Evolutionary conservation across 2,329 filamentous ascomycete species (phyloP), one percentile per base, ranked within the genome.

Genomic region (Fusarium paranaense): DNA sequence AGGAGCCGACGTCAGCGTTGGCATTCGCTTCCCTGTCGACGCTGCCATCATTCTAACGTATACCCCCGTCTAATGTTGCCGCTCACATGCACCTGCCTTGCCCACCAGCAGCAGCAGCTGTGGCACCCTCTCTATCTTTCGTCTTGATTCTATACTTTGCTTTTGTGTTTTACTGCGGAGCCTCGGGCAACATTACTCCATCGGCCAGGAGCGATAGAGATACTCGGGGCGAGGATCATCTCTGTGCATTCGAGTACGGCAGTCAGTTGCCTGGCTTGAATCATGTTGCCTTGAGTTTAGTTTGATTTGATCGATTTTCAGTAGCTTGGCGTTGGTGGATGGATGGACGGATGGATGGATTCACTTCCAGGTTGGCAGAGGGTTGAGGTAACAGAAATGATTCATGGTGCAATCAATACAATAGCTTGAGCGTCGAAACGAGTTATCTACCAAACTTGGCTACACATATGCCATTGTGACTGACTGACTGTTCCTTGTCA

Each of bases 271-370:
- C 69, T 70, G 64, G 72, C 59, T 57, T 54, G 47, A 56, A 37
- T 38, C 47, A 35, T 68, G 47, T 59, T 63, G 60, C 62, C 59
- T 66, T 64, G 38, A 52, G 32, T 69, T 68, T 32, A 45, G 32
- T 69, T 69, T 67, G 42, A 61, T 70, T 74, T 72, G 66, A 70
- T 67, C 66, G 56, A 61, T 74, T 71, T 77, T 72, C 66, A 66
- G 73, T 69, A 79, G 76, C 76, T 79, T 65, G 77, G 77, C 77
- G 77, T 79, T 79, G 72, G 72, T 74, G 72, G 71, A 71, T 73
- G 56, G 71, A 71, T 74, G 47, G 42, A 45, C 14, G 40, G 45
- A 50, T 52, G 47, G 76, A 76, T 72, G 68, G 71, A 76, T 71
- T 73, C 69, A 70, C 68, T 73, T 69, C 59, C 58, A 66, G 61